Conservation (phyloP, 2,329 filamentous ascomycete species). For the Aspergillus sp. region DNA sequence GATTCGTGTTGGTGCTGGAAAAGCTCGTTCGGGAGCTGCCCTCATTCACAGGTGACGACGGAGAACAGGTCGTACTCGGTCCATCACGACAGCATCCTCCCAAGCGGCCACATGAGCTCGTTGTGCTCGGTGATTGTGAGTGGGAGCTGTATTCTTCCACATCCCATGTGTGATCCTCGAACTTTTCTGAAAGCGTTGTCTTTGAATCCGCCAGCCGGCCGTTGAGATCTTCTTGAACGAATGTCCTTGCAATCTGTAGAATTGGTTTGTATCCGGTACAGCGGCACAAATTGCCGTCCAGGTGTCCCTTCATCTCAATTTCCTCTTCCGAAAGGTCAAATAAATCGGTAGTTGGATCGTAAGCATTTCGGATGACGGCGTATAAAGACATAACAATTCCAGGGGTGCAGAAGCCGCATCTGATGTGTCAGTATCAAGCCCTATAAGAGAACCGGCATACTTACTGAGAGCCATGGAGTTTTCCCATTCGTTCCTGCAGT, state of each 20-base stretch:
- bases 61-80: too few relatives aligned
- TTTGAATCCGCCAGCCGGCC: constrained; percentile 43
- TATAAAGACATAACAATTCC: constrained; percentile 67
- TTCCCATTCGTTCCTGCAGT: constrained; percentile 77
- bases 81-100: too few relatives aligned
- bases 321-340: constrained; percentile 52
- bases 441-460: too few relatives aligned
- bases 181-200: constrained; percentile 44
- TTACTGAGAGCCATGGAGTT: constrained; percentile 69
- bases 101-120: constrained; percentile 60
- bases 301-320: constrained; percentile 60
- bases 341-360: constrained; percentile 41
- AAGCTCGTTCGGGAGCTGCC: too few relatives aligned
- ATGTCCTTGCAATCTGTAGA: constrained; percentile 76
- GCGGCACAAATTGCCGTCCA: constrained; percentile 81
- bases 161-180: constrained; percentile 50
- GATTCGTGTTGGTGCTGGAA: too few relatives aligned
- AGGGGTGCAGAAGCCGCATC: constrained; percentile 77
- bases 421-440: too few relatives aligned
- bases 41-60: too few relatives aligned
- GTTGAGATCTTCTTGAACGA: constrained; percentile 47
- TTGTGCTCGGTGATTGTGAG: constrained; percentile 8
- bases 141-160: neutral
- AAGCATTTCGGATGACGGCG: constrained; percentile 55
- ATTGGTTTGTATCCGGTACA: constrained; percentile 87